Evolutionary conservation across 225 moss, liverwort and hornwort genomes (phyloP), one percentile per base, ranked within the genome.

Genomic region (Takakia lepidozioides): DNA sequence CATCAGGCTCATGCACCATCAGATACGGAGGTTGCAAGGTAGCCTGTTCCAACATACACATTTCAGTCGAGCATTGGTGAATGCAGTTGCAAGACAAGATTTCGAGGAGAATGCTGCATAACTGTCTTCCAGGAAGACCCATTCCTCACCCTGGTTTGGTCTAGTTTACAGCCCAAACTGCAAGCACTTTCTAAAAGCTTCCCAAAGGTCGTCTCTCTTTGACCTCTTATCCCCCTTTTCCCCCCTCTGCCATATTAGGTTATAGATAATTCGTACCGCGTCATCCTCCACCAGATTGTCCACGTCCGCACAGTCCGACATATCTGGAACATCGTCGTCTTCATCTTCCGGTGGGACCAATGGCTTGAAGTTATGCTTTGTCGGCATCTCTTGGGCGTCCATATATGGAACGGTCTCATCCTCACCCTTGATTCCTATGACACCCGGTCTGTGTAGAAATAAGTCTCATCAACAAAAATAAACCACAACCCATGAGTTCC

Each of bases 251-350:
- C 11, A 11, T 32, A 32, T 11, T 6, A 32, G 32, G 32, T 11
- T 32, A 6, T 32, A 32, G 32, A n/a, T n/a, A 36, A 39, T 29
- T 58, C 55, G 59, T 75, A 90, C 95, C 69, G 43, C 65, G 58
- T 86, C 86, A 41, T 68, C 73, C 26, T 64, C 68, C 49, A 77
- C 60, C 56, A 86, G 56, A 48, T 98, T 98, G 44, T 85, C 76
- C 17, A 51, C 38, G 57, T 85, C 87, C 23, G 78, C 91, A 46
- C 75, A 87, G 25, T 91, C 98, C 37, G 82, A 68, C 76, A 98
- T 81, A 54, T 98, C 98, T 55, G 91, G 72, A 51, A 83, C 85
- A 59, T 95, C 87, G 51, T 91, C 91, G 42, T 90, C 84, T 56
- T 98, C 98, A 26, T 86, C 91, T 38, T 77, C 78, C 52, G 74